These are phyloP conservation scores for Solanum hybrid DNA, from an alignment of 305 asterid genomes.

Conservation along the genomic window DNA sequence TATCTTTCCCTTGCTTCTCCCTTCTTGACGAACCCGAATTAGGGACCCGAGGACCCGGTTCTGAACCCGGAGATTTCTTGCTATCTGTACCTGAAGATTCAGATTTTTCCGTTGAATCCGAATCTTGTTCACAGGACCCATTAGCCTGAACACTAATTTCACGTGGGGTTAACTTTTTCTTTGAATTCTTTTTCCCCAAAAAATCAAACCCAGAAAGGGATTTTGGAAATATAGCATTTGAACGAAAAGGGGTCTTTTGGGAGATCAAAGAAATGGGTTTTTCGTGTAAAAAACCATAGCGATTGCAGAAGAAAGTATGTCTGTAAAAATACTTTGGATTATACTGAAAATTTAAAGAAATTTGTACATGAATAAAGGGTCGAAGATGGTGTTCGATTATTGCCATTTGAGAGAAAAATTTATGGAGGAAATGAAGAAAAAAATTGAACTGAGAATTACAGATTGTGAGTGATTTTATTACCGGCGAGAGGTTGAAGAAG, in stretches of 20 bases:
- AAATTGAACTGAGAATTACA: not conserved
- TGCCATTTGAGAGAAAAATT: not conserved
- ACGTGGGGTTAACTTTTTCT: not conserved
- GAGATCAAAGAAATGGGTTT: conserved; percentile 17
- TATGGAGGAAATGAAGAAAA: not conserved
- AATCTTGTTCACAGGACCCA: conserved; percentile 71
- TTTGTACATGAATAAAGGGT: conserved; percentile 28
- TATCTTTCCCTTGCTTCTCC: conserved; percentile 73
- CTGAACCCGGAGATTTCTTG: conserved; percentile 24
- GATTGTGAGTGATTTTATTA: not conserved
- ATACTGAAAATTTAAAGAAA: conserved; percentile 34
- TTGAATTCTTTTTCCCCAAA: conserved; percentile 3
- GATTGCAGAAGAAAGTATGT: conserved; percentile 29
- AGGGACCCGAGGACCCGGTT: conserved; percentile 12
- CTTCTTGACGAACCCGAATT: conserved; percentile 45
- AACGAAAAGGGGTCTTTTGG: conserved; percentile 30
- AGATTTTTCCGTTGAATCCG: conserved; percentile 53
- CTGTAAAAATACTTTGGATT: conserved; percentile 23
- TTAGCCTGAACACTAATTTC: conserved; percentile 44
- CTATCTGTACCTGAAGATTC: conserved; percentile 44
- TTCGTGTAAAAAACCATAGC: conserved; percentile 28
- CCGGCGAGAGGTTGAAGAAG: not conserved
- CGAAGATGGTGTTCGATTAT: conserved; percentile 3
- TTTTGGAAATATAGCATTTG: conserved; percentile 35
- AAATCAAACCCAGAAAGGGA: conserved; percentile 9